Percentiles rank a stretch among this genome's conserved stretches.
Conservation (phyloP, 1,284 basidiomycete genomes). For the Cystobasidium slooffiae region DNA sequence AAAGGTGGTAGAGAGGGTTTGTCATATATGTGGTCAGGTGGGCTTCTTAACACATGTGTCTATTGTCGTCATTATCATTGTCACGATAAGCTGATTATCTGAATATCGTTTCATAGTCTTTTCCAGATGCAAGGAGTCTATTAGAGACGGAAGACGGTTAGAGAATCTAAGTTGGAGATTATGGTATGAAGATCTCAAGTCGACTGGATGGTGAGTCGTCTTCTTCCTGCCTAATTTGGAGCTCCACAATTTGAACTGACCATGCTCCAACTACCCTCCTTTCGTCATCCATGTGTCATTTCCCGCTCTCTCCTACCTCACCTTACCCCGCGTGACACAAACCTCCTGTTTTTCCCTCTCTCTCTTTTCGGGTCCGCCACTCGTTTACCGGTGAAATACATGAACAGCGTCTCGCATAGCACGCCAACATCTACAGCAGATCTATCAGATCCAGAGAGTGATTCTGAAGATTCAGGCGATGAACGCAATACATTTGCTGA, state of each 20-base stretch:
- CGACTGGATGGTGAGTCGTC: conserved; percentile 28
- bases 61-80: not conserved
- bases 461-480: too few relatives aligned
- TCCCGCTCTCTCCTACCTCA: too few relatives aligned
- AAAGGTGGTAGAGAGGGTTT: conserved; percentile 24
- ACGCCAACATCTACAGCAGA: too few relatives aligned
- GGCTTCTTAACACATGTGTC: not conserved
- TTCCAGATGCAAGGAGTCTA: conserved; percentile 75
- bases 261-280: not conserved
- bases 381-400: too few relatives aligned
- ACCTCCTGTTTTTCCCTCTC: not conserved
- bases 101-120: conserved; percentile 64
- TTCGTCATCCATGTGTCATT: conserved; percentile 14
- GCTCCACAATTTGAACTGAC: not conserved
- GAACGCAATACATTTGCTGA: too few relatives aligned
- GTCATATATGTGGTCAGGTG: conserved; percentile 35
- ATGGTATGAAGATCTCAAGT: conserved; percentile 63
- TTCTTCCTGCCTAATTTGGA: not conserved
- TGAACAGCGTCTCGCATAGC: too few relatives aligned
- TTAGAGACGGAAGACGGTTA: conserved; percentile 74
- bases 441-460: too few relatives aligned
- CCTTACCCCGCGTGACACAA: not conserved
- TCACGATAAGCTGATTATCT: not conserved
- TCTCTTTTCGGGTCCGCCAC: not conserved
- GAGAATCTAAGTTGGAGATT: conserved; percentile 86